Percentiles rank a stretch among this genome's conserved stretches.
Evolutionary conservation across 352 stramenopile species (phyloP).

Genomic region (Phytophthora cryptogea): DNA sequence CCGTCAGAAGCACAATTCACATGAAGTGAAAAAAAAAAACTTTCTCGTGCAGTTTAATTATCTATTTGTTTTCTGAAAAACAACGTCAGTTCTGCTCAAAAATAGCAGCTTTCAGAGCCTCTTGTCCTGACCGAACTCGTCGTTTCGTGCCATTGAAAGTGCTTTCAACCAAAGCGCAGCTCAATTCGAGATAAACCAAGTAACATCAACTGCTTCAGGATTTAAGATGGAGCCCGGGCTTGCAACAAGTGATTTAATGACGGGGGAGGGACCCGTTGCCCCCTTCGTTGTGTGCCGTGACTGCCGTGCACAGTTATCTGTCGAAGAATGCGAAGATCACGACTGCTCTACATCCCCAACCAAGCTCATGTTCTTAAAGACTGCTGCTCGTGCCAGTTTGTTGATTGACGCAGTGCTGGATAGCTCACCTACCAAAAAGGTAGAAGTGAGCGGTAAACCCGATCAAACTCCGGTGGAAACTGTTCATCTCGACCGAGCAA

Average conservation of each 20-base stretch:
- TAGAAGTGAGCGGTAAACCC: conserved; percentile 2
- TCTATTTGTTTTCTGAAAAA: neutral
- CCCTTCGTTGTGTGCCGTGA: conserved; percentile 58
- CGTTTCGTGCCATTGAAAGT: conserved; percentile 15
- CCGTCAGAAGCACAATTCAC: conserved; percentile 4
- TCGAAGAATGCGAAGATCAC: conserved; percentile 71
- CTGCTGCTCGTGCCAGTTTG: conserved; percentile 30
- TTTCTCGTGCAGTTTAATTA: no score
- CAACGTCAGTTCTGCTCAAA: neutral
- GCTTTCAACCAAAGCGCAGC: neutral
- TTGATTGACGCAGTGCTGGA: conserved; percentile 53
- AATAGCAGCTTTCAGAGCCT: conserved; percentile 10
- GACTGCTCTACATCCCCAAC: conserved; percentile 47
- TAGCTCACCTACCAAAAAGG: conserved; percentile 7
- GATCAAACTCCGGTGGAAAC: conserved; percentile 1
- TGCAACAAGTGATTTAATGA: conserved; percentile 45
- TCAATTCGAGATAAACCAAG: neutral
- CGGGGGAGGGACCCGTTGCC: neutral
- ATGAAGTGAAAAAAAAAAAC: no score
- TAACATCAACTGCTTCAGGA: neutral
- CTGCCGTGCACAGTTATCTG: conserved; percentile 49
- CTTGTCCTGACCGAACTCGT: conserved; percentile 1
- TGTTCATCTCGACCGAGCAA: neutral
- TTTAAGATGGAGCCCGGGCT: conserved; percentile 56
- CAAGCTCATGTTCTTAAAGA: conserved; percentile 29